Conservation (phyloP, 495 filamentous ascomycete species). For the Penicillium odoratum region DNA sequence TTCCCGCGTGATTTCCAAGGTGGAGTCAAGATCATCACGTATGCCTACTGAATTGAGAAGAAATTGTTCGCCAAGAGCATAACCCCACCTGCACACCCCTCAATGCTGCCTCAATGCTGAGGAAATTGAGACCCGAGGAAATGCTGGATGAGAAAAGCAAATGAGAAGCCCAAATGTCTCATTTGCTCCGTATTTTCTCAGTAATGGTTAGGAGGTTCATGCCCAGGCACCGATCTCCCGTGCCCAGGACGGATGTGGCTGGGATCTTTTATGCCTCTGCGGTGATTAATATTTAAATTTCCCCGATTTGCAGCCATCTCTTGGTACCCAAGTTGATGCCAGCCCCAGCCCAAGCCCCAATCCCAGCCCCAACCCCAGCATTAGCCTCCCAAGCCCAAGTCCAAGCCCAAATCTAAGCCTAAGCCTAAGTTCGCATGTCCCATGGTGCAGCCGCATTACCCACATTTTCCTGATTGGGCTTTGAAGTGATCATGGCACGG, state of each 20-base stretch:
- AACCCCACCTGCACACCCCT: conserved; percentile 4
- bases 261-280: conserved; percentile 1
- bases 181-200: not conserved
- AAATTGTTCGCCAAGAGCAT: conserved; percentile 3
- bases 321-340: not conserved
- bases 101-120: not conserved
- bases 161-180: not conserved
- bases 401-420: too few relatives aligned
- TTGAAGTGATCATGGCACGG: not conserved
- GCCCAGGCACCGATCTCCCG: conserved; percentile 27
- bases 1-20: not conserved
- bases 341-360: not conserved
- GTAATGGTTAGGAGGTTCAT: not conserved
- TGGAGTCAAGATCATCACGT: conserved; percentile 2
- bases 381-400: not conserved
- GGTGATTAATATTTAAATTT: conserved; percentile 1
- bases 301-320: conserved; percentile 1
- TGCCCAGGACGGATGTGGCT: conserved; percentile 21
- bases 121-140: not conserved
- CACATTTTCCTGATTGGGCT: conserved; percentile 2
- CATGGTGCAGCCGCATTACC: conserved; percentile 3
- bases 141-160: not conserved
- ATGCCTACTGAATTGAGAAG: not conserved
- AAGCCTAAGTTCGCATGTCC: not conserved
- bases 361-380: too few relatives aligned